Evolutionary conservation across 306 rosid genomes (phyloP).

Genomic region (Ziziphus jujuba): DNA sequence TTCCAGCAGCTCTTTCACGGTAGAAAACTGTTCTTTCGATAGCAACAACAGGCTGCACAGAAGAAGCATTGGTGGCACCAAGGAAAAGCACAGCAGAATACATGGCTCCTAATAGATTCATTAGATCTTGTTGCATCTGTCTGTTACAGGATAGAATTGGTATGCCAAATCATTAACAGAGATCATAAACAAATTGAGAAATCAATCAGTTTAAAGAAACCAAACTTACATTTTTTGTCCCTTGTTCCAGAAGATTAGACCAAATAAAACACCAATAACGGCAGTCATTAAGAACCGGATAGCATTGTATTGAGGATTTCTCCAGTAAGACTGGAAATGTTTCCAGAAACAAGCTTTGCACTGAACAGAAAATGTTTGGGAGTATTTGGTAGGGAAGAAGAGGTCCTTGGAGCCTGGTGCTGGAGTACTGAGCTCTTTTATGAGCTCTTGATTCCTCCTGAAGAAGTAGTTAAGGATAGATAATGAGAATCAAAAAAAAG

Average conservation of each 20-base stretch:
- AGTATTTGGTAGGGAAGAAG: slow-evolving; percentile 40
- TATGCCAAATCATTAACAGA: not conserved
- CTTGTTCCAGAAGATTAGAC: slow-evolving; percentile 46
- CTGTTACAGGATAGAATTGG: slow-evolving; percentile 15
- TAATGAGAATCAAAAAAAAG: not conserved
- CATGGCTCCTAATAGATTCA: slow-evolving; percentile 48
- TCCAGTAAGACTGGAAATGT: slow-evolving; percentile 48
- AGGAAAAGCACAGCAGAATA: slow-evolving; percentile 44
- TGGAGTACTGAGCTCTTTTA: slow-evolving; percentile 37
- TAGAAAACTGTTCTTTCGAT: slow-evolving; percentile 47
- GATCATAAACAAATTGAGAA: not conserved
- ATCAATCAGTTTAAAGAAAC: not conserved
- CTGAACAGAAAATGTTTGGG: slow-evolving; percentile 37
- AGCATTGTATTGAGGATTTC: slow-evolving; percentile 44
- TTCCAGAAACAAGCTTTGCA: slow-evolving; percentile 57
- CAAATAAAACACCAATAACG: slow-evolving; percentile 34
- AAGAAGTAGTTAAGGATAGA: slow-evolving; percentile 1
- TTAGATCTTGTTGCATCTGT: slow-evolving; percentile 37
- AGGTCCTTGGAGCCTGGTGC: slow-evolving; percentile 41
- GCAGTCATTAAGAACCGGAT: slow-evolving; percentile 43
- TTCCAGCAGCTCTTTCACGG: slow-evolving; percentile 51
- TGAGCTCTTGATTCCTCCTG: slow-evolving; percentile 46
- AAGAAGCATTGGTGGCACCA: slow-evolving; percentile 36
- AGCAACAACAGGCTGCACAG: slow-evolving; percentile 41
- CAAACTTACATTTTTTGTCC: slow-evolving; percentile 40